A percentile compares a stretch with the other conserved stretches of the same genome.
Evolutionary conservation across 345 rosid species (phyloP).

Genomic region (Cochlearia excelsa): DNA sequence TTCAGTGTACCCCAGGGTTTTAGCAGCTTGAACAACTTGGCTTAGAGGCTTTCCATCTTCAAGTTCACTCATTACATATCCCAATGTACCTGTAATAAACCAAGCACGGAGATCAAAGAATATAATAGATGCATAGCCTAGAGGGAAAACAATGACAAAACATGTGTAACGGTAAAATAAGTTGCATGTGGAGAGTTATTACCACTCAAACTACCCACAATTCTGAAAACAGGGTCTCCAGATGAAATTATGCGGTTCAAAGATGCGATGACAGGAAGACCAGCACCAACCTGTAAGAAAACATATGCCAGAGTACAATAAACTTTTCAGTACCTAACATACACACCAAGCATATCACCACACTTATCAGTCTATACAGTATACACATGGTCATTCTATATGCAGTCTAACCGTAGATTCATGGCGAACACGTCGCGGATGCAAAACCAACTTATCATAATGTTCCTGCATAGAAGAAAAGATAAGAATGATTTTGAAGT

Average conservation of each 20-base stretch:
- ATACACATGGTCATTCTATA: constrained; percentile 4
- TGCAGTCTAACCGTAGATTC: constrained; percentile 69
- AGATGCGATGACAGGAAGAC: constrained; percentile 88
- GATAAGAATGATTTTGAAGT: neutral
- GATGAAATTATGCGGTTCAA: constrained; percentile 73
- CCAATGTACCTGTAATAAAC: constrained; percentile 61
- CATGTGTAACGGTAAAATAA: constrained; percentile 17
- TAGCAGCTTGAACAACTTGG: constrained; percentile 83
- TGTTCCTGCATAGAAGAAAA: constrained; percentile 54
- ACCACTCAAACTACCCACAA: constrained; percentile 90
- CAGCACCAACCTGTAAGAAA: constrained; percentile 70
- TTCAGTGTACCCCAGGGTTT: constrained; percentile 86
- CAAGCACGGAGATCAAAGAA: neutral
- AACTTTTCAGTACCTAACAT: constrained; percentile 1
- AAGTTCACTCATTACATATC: constrained; percentile 93
- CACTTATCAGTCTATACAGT: neutral
- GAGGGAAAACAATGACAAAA: constrained; percentile 7
- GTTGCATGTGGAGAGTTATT: constrained; percentile 25
- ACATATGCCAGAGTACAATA: constrained; percentile 5
- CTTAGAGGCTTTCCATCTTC: constrained; percentile 88
- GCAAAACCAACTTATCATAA: constrained; percentile 58
- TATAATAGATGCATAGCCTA: neutral
- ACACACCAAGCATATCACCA: constrained; percentile 9
- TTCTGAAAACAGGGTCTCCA: constrained; percentile 66
- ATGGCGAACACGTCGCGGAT: constrained; percentile 64